Evolutionary conservation across 805 yeast species (phyloP).

Genomic region (Pichia californica): DNA sequence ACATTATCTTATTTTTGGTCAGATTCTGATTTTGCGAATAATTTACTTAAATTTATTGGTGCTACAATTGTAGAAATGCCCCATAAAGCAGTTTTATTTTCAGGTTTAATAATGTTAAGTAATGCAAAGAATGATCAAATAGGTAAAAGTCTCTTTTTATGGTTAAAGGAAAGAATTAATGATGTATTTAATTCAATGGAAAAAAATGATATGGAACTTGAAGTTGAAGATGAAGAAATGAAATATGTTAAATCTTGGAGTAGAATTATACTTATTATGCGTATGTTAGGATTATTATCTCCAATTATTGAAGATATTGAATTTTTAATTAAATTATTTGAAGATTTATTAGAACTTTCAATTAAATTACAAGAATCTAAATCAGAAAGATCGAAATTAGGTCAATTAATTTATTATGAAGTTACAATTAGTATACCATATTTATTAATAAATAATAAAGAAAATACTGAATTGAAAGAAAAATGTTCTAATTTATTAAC

Average conservation of each 20-base stretch:
- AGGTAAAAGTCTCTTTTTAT: slow-evolving; percentile 65
- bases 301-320: slow-evolving; percentile 49
- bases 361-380: slow-evolving; percentile 44
- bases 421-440: slow-evolving; percentile 62
- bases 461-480: slow-evolving; percentile 24
- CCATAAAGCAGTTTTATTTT: slow-evolving; percentile 71
- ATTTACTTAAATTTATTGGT: slow-evolving; percentile 55
- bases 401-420: slow-evolving; percentile 62
- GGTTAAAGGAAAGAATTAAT: slow-evolving; percentile 58
- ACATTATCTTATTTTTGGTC: slow-evolving; percentile 49
- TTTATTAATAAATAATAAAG: slow-evolving; percentile 19
- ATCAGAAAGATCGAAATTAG: slow-evolving; percentile 46
- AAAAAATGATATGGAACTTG: slow-evolving; percentile 1
- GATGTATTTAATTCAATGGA: slow-evolving; percentile 33
- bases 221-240: slow-evolving; percentile 9
- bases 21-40: slow-evolving; percentile 51
- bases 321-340: slow-evolving; percentile 35
- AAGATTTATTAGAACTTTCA: slow-evolving; percentile 48
- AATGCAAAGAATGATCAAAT: slow-evolving; percentile 58
- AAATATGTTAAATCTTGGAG: slow-evolving; percentile 39
- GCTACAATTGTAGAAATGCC: slow-evolving; percentile 85
- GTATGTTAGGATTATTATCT: slow-evolving; percentile 61
- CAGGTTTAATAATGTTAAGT: slow-evolving; percentile 59
- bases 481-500: slow-evolving; percentile 41
- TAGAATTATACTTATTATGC: slow-evolving; percentile 59